Base-by-base conservation (phyloP, 139 green algal genomes). In the Volvox africanus region DNA sequence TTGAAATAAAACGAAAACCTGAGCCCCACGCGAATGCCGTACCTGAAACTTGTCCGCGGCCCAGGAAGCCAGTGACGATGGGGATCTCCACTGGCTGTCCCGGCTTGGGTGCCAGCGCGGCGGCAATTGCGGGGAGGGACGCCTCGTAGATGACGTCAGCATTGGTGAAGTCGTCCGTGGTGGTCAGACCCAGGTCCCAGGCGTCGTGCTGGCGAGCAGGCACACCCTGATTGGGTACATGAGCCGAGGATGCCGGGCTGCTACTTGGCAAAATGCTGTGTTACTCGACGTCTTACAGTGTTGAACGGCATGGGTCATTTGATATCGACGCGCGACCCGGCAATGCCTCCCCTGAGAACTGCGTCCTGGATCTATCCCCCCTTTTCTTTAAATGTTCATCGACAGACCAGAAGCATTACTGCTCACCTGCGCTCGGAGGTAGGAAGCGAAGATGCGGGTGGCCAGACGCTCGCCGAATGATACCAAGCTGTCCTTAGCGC, bases 401-500 rank as follows among this genome's bases (percentile, higher is more conserved):
- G 44, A 9, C 44, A 5, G 44, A 55, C 44, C 44, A 55, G 44
- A 55, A 5, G 5, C 44, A 55, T 14, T 14, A 55, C 44, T 9
- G 30, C 67, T 1, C 69, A 93, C 91, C 77, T 89, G 44, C 3
- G 20, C 17, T 0, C 94, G 82, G 55, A 96, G 67, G 89, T 93
- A 96, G 36, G 91, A 93, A 26, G 98, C 96, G 94, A 99, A 99
- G 75, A 99, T 95, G 89, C 98, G 95, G 0, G 97, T 99, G 37
- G 96, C 98, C 87, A 99, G 95, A 73, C 98, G 97, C 96, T 99
- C 98, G 35, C 98, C 98, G 91, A 99, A 99, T 2, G 97, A 99
- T 37, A 99, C 98, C 30, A 99, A 91, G 83, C 93, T 96, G 95
- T 99, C 98, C 78, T 95, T 95, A 28, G 98, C 97, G 50, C 98